Evolutionary conservation across 345 rosid genomes (phyloP).

Genomic region (Eucalyptus brandiana): DNA sequence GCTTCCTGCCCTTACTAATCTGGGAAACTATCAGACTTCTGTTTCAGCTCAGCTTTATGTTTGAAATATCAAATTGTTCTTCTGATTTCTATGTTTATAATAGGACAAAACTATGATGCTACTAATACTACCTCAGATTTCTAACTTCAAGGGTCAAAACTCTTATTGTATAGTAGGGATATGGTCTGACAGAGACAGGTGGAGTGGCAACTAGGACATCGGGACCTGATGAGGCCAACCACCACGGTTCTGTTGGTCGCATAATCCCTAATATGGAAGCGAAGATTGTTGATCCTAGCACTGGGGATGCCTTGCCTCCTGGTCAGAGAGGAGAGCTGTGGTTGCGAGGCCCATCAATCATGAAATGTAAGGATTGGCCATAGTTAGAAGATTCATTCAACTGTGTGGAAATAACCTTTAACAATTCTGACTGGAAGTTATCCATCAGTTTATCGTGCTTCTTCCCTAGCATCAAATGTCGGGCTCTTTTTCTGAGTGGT

Average conservation of each 20-base stretch:
- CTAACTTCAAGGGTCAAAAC: not conserved
- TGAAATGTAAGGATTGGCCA: conserved; percentile 45
- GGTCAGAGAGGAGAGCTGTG: conserved; percentile 78
- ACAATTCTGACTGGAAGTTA: not conserved
- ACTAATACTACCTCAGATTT: not conserved
- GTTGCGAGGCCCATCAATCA: conserved; percentile 71
- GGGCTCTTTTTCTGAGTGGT: not conserved
- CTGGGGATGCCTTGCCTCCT: conserved; percentile 54
- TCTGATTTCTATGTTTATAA: not conserved
- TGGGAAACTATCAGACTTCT: not conserved
- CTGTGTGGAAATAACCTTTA: not conserved
- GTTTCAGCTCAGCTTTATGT: not conserved
- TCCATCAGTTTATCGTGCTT: not conserved
- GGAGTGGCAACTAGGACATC: conserved; percentile 32
- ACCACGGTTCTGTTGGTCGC: conserved; percentile 56
- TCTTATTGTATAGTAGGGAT: conserved; percentile 33
- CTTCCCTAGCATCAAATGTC: not conserved
- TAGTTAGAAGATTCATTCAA: not conserved
- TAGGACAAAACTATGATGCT: not conserved
- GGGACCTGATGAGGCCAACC: conserved; percentile 35
- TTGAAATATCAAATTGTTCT: not conserved
- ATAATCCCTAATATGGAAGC: conserved; percentile 47
- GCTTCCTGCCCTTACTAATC: not conserved
- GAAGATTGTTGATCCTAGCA: conserved; percentile 56
- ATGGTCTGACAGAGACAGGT: conserved; percentile 73